Evolutionary conservation across 2,329 filamentous ascomycete species (phyloP), one percentile per base, ranked within the genome.

Genomic region (Botrytis fragariae): DNA sequence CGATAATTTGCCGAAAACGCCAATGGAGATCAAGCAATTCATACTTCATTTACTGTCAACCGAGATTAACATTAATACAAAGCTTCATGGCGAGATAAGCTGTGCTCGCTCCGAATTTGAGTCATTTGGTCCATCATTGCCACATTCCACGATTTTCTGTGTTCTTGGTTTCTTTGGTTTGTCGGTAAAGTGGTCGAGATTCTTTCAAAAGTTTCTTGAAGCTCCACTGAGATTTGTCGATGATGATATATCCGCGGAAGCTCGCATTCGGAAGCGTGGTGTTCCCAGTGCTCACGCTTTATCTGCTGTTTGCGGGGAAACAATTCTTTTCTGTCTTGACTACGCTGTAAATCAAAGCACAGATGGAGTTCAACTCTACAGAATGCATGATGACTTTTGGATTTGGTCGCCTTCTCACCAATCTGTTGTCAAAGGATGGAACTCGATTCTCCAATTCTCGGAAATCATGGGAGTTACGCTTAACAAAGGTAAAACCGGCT

Each of bases 361-460:
- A 0, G 77, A 81, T 9, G 89, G 89, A 0, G 82, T 83, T 2
- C 83, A 85, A 35, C 81, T 92, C 8, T 90, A 90, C 79, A 87
- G 90, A 18, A 84, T 91, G 72, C 86, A 91, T 69, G 90, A 92
- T 75, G 89, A 92, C 75, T 84, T 92, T 69, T 92, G 89, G 90
- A 88, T 92, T 78, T 92, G 89, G 89, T 86, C 86, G 14, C 59
- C 74, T 14, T 83, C 88, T 9, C 86, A 89, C 65, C 75, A 82
- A 4, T 83, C 82, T 4, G 87, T 86, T n/a, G 83, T 85, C 35
- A 83, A 85, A 61, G 90, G 88, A 0, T 93, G 90, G 91, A 78
- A 84, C 29, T 84, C 87, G 0, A 85, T 92, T 75, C 82, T 84
- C 1, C 81, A 84, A 2, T 93, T 92, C 75, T 82, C 85, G 2